These are phyloP conservation scores for Talaromyces nanjingensis DNA, from an alignment of 495 filamentous ascomycete species.

Conservation along the genomic window DNA sequence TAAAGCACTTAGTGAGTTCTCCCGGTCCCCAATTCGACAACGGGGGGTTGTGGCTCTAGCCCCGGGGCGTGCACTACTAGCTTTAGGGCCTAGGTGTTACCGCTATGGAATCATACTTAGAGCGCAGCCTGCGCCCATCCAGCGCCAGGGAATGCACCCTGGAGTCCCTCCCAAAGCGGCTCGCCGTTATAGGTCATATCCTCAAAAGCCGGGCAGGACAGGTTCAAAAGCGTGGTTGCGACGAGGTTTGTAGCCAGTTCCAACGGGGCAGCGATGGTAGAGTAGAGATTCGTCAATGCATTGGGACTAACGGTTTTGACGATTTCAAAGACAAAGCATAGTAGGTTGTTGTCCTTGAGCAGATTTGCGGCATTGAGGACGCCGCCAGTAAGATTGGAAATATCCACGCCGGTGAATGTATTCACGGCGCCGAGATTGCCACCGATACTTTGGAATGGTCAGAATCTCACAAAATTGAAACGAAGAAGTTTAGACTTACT, in stretches of 20 bases:
- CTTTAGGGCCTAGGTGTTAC: no score
- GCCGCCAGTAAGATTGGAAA: slow-evolving; percentile 42
- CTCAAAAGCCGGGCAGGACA: slow-evolving; percentile 31
- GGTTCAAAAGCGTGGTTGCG: slow-evolving; percentile 19
- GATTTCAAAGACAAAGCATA: slow-evolving; percentile 40
- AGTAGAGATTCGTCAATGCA: slow-evolving; percentile 28
- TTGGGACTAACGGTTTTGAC: slow-evolving; percentile 36
- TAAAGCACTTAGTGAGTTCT: no score
- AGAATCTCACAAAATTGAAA: slow-evolving; percentile 7
- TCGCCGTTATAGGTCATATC: slow-evolving; percentile 29
- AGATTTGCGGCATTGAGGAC: slow-evolving; percentile 35
- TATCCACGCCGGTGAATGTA: slow-evolving; percentile 47
- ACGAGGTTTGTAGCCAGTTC: slow-evolving; percentile 21
- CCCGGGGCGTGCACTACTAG: no score
- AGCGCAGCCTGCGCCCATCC: neutral
- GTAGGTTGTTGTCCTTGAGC: slow-evolving; percentile 37
- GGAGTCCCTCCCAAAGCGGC: slow-evolving; percentile 25
- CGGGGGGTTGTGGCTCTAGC: no score
- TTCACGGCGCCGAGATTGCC: slow-evolving; percentile 51
- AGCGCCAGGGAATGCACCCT: slow-evolving; percentile 29
- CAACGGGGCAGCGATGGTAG: slow-evolving; percentile 27
- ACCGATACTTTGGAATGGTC: slow-evolving; percentile 34
- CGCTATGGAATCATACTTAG: no score
- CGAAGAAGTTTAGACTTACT: slow-evolving; percentile 1
- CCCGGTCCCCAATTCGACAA: no score